Conservation (phyloP, 2,329 filamentous ascomycete genomes). For the Fusarium sp. region DNA sequence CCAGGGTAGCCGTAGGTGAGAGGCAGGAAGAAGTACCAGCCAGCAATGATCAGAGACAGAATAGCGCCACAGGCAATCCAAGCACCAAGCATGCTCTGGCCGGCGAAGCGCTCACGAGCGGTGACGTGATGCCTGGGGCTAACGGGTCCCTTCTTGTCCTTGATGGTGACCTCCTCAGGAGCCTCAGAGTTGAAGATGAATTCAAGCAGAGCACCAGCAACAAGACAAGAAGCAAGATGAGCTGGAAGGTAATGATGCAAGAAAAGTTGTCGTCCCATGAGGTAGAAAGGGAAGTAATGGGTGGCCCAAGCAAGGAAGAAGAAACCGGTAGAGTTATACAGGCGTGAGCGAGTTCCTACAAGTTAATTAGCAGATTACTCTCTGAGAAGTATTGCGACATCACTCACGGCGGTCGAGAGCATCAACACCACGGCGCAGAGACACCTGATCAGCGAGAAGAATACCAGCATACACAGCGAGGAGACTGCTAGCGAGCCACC, state of each 20-base stretch:
- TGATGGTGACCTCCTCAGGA: constrained; percentile 65
- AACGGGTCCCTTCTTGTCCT: constrained; percentile 61
- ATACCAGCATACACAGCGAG: constrained; percentile 95
- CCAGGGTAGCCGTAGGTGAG: constrained; percentile 96
- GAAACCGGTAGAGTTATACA: constrained; percentile 99
- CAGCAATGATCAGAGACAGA: constrained; percentile 74
- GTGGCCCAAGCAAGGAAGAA: constrained; percentile 98
- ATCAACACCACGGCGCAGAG: constrained; percentile 91
- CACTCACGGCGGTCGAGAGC: constrained; percentile 91
- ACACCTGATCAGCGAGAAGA: constrained; percentile 91
- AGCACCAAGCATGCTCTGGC: constrained; percentile 79
- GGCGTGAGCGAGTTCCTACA: constrained; percentile 85
- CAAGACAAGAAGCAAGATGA: constrained; percentile 89
- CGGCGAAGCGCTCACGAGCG: constrained; percentile 84
- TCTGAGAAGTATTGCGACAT: not conserved
- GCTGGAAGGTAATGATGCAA: constrained; percentile 97
- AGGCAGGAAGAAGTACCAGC: constrained; percentile 94
- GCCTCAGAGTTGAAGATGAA: constrained; percentile 96
- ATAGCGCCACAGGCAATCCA: constrained; percentile 85
- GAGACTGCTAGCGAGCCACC: constrained; percentile 95
- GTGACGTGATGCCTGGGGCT: constrained; percentile 72
- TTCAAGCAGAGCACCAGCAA: constrained; percentile 91
- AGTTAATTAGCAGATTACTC: constrained; percentile 48
- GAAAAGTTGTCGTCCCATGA: constrained; percentile 98
- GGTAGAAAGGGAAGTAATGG: constrained; percentile 96